phyloP scores from a whole-genome alignment of 495 filamentous ascomycete genomes.

The Physcia stellaris region DNA sequence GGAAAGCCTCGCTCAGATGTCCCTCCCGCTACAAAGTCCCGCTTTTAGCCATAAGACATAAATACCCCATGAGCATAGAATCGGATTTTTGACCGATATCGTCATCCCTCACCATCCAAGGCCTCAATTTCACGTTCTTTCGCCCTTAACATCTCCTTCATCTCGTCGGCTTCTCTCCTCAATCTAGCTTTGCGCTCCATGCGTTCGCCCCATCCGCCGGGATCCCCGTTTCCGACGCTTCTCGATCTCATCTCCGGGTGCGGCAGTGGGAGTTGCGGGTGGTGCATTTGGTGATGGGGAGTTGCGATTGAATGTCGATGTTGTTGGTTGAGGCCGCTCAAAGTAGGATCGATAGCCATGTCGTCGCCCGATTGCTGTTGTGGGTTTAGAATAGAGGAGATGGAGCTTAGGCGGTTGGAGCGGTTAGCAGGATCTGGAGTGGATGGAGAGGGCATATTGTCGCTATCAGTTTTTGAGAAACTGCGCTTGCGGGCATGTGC shows the following conservation, averaged over 20 bases:
- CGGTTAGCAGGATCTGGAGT: slow-evolving; percentile 20
- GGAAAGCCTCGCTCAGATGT: too few species aligned
- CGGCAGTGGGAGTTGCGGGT: slow-evolving; percentile 17
- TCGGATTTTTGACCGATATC: too few species aligned
- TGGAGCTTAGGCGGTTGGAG: slow-evolving; percentile 56
- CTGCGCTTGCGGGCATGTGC: slow-evolving; percentile 31
- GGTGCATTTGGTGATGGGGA: slow-evolving; percentile 15
- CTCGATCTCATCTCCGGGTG: slow-evolving; percentile 19
- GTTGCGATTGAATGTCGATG: slow-evolving; percentile 20
- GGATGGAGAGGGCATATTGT: slow-evolving; percentile 27
- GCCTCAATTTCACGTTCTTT: slow-evolving; percentile 72
- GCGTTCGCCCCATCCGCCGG: slow-evolving; percentile 23
- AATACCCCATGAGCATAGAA: too few species aligned
- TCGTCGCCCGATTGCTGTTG: slow-evolving; percentile 25
- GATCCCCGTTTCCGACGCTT: slow-evolving; percentile 35
- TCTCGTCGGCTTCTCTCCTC: slow-evolving; percentile 59
- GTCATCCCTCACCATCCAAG: slow-evolving; percentile 25
- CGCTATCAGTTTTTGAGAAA: slow-evolving; percentile 23
- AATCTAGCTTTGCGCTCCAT: slow-evolving; percentile 52
- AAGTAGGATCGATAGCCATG: slow-evolving; percentile 34
- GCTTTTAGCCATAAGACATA: too few species aligned
- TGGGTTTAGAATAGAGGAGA: slow-evolving; percentile 72
- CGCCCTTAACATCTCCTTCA: slow-evolving; percentile 57
- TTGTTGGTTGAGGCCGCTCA: slow-evolving; percentile 22
- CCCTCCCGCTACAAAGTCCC: too few species aligned